phyloP scores from a whole-genome alignment of 768 basidiomycete species.

The Pleurotus cornucopiae region DNA sequence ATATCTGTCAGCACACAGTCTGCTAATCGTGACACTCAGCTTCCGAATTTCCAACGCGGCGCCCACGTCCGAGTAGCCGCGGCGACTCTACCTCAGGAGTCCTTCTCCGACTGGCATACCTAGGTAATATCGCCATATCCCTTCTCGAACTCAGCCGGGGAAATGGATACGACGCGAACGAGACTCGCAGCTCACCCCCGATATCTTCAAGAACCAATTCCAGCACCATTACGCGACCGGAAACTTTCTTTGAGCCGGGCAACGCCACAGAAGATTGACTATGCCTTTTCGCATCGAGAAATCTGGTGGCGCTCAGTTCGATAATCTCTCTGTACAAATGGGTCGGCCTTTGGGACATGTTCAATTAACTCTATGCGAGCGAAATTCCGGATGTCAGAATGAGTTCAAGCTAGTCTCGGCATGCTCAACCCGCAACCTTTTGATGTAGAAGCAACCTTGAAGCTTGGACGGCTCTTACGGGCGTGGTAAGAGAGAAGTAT shows the following conservation, averaged over 20 bases:
- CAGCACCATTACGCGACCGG: neutral
- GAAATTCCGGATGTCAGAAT: neutral
- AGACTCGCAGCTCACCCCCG: neutral
- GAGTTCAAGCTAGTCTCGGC: neutral
- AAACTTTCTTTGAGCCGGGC: neutral
- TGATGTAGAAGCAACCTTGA: slow-evolving; percentile 1
- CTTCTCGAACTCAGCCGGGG: neutral
- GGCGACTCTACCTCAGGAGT: neutral
- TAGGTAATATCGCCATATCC: neutral
- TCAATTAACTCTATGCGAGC: neutral
- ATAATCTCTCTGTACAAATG: neutral
- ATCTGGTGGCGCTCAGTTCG: slow-evolving; percentile 5
- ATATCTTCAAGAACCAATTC: neutral
- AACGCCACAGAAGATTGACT: slow-evolving; percentile 7
- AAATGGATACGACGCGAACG: neutral
- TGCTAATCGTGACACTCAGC: slow-evolving; percentile 3
- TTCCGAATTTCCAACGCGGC: neutral
- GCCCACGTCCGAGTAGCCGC: slow-evolving; percentile 5
- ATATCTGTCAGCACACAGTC: neutral
- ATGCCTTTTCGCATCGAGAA: neutral
- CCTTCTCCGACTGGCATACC: slow-evolving; percentile 1
- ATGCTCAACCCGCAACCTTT: neutral
- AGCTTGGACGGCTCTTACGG: slow-evolving; percentile 4
- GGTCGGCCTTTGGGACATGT: neutral
- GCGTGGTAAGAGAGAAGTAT: neutral